phyloP scores from a whole-genome alignment of 2,329 filamentous ascomycete species.

The Nigrograna mackinnonii region DNA sequence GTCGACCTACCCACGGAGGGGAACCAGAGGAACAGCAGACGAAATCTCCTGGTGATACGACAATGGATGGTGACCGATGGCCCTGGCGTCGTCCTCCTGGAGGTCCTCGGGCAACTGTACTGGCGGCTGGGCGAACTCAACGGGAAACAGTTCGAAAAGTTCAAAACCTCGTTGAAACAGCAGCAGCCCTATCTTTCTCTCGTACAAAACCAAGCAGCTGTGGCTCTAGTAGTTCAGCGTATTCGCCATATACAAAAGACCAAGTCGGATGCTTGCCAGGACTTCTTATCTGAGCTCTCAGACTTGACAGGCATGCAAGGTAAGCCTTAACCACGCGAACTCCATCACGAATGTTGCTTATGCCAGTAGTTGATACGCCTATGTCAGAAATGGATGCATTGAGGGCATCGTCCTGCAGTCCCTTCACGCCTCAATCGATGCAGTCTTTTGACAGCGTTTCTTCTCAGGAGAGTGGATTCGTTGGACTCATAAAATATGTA shows the following conservation, averaged over 20 bases:
- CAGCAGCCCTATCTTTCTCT: constrained; percentile 30
- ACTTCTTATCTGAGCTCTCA: constrained; percentile 37
- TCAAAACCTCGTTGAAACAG: constrained; percentile 31
- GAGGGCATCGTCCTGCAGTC: constrained; percentile 26
- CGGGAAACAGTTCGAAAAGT: constrained; percentile 39
- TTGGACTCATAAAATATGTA: constrained; percentile 33
- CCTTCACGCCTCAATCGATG: constrained; percentile 26
- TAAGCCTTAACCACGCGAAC: constrained; percentile 7
- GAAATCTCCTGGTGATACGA: constrained; percentile 36
- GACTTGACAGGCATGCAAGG: constrained; percentile 32
- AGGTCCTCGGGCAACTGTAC: constrained; percentile 39
- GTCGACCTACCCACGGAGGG: constrained; percentile 38
- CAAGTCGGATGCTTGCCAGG: constrained; percentile 37
- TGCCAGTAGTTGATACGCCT: constrained; percentile 25
- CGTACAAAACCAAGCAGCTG: constrained; percentile 24
- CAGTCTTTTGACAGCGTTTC: constrained; percentile 25
- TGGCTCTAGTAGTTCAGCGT: constrained; percentile 34
- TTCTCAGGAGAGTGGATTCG: constrained; percentile 25
- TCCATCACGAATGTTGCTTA: constrained; percentile 10
- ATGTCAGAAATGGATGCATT: constrained; percentile 26
- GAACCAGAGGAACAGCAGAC: constrained; percentile 37
- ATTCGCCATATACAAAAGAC: constrained; percentile 34
- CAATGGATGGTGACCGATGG: constrained; percentile 40
- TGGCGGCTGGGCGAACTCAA: constrained; percentile 40
- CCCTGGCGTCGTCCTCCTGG: constrained; percentile 32